Evolutionary conservation across 169 alveolate genomes (phyloP), one percentile per base, ranked within the genome.

Genomic region (Cryptosporidium xiaoi): DNA sequence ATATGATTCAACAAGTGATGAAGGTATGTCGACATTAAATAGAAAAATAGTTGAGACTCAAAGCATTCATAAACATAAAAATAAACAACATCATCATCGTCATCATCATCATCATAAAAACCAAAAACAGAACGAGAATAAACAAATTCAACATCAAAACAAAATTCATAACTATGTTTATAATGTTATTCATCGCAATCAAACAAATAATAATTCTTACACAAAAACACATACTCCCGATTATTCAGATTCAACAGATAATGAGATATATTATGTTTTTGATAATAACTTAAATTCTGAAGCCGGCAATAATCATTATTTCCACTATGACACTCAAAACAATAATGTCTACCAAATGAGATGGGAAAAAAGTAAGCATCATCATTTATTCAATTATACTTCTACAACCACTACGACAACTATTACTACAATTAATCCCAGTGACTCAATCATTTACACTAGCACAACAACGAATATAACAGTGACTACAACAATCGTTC

Each of bases 311-410:
- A 51, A 24, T n/a, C 83, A 69, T 8, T 36, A 69, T 69, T 69
- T 51, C 34, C 83, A 69, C 40, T 53, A 69, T 51, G 51, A 69
- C 29, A 27, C 27, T 69, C 83, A 53, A 29, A 64, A 69, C 33
- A 69, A 69, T 51, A 34, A 69, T 53, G 83, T 69, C 51, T 69
- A 69, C 33, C 83, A 69, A 69, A 69, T 69, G 83, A 66, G 36
- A 51, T 69, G 83, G 83, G 60, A 53, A 33, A 33, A 15, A 29
- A 53, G 36, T 53, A 69, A 69, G 13, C 34, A 69, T 40, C 55
- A 69, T 34, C 44, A 69, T 69, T 24, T 69, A 51, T 69, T 69
- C 51, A 69, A 69, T 53, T 53, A 51, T 46, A 36, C 82, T 40
- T 40, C 82, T 7, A 71, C 71, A 24, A 60, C 51, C 1, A 58